Evolutionary conservation across 2,329 filamentous ascomycete genomes (phyloP).

Genomic region (Nothomitra cinnamomea): DNA sequence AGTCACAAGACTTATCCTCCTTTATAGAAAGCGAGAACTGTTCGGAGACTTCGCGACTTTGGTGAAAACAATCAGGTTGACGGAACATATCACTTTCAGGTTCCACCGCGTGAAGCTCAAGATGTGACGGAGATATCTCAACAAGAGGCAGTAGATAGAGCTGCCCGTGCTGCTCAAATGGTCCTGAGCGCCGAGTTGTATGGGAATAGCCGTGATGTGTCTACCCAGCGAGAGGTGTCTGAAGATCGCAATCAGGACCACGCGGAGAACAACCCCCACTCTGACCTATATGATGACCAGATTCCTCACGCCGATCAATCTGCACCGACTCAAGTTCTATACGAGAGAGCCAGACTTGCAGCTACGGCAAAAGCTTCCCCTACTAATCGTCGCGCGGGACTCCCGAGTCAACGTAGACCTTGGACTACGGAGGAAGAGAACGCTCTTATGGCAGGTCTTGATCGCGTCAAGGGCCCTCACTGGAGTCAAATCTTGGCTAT

Average conservation of each 20-base stretch:
- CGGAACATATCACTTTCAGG: conserved; percentile 1
- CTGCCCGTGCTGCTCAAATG: conserved; percentile 7
- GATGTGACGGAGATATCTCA: conserved; percentile 3
- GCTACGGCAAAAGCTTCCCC: conserved; percentile 38
- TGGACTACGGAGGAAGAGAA: conserved; percentile 86
- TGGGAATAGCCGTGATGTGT: neutral
- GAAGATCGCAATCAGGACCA: neutral
- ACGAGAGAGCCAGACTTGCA: conserved; percentile 37
- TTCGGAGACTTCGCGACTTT: neutral
- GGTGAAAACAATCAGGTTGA: neutral
- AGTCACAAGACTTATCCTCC: neutral
- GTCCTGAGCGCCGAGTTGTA: conserved; percentile 5
- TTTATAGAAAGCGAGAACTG: neutral
- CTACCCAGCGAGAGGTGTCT: neutral
- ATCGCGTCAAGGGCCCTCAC: conserved; percentile 77
- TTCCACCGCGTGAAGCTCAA: neutral
- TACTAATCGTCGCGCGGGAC: conserved; percentile 31
- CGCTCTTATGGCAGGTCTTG: conserved; percentile 73
- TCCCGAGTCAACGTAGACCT: conserved; percentile 48
- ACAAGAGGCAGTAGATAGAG: conserved; percentile 6
- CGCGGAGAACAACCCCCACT: conserved; percentile 2
- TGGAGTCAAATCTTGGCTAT: conserved; percentile 84
- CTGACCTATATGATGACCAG: neutral
- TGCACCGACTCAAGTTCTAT: conserved; percentile 35
- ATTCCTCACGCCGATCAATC: conserved; percentile 21